These are phyloP conservation scores for Verticillium nonalfalfae DNA, from an alignment of 2,329 filamentous ascomycete genomes.

Conservation along the genomic window DNA sequence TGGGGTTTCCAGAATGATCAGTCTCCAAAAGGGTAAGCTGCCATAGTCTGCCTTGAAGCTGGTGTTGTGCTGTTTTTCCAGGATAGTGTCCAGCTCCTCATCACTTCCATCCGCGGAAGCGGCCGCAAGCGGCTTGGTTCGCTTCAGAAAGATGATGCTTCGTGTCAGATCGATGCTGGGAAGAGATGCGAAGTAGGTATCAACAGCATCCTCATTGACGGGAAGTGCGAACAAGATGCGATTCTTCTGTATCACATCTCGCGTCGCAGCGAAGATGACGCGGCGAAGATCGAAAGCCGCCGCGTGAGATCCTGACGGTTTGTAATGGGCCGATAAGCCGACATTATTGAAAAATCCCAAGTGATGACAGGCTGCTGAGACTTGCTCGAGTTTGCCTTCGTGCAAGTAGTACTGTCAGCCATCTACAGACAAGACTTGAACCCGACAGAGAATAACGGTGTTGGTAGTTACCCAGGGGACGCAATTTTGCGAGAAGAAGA, in stretches of 20 bases:
- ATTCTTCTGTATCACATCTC: constrained; percentile 28
- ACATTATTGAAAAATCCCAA: constrained; percentile 36
- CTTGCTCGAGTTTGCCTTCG: constrained; percentile 33
- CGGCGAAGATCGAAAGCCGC: constrained; percentile 15
- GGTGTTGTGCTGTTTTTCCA: constrained; percentile 32
- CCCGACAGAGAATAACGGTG: too few relatives aligned
- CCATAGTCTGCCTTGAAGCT: constrained; percentile 22
- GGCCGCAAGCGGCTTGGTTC: constrained; percentile 8
- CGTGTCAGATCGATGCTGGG: constrained; percentile 31
- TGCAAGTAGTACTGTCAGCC: background rate
- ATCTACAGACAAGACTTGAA: background rate
- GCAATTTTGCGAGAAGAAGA: background rate
- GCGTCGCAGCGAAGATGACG: constrained; percentile 26
- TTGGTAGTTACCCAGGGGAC: background rate
- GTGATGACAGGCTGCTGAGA: constrained; percentile 33
- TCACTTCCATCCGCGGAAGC: constrained; percentile 20
- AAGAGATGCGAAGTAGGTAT: constrained; percentile 35
- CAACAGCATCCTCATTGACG: constrained; percentile 27
- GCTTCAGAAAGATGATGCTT: constrained; percentile 26
- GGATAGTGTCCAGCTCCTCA: constrained; percentile 29
- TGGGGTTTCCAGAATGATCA: constrained; percentile 26
- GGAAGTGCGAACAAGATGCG: constrained; percentile 34
- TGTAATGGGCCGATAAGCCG: constrained; percentile 29
- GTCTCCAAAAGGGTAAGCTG: constrained; percentile 33
- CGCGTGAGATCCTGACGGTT: constrained; percentile 15